These are phyloP conservation scores for Talaromyces pinophilus DNA, from an alignment of 2,329 filamentous ascomycete species.

Conservation along the genomic window DNA sequence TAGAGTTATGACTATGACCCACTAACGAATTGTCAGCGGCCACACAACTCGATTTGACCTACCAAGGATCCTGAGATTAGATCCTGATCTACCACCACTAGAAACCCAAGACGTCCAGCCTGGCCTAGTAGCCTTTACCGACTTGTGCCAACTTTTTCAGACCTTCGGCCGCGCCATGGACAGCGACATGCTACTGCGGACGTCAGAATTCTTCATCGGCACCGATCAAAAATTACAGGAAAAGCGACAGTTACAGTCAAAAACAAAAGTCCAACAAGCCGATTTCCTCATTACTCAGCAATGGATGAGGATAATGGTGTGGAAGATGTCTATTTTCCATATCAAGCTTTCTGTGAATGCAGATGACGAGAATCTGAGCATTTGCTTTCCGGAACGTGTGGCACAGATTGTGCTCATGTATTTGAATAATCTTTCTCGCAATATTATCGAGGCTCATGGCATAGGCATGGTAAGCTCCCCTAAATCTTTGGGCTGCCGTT, in stretches of 20 bases:
- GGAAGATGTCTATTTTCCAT: slow-evolving; percentile 23
- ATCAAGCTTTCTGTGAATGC: slow-evolving; percentile 22
- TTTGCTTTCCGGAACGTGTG: slow-evolving; percentile 20
- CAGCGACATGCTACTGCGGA: slow-evolving; percentile 15
- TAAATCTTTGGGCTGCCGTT: no score
- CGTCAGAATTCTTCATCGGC: slow-evolving; percentile 17
- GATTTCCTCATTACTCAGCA: slow-evolving; percentile 24
- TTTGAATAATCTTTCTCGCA: slow-evolving; percentile 21
- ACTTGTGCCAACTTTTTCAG: slow-evolving; percentile 22
- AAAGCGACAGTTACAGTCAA: slow-evolving; percentile 20
- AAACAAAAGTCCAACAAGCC: slow-evolving; percentile 20
- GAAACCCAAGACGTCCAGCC: slow-evolving; percentile 19
- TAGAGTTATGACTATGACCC: neutral
- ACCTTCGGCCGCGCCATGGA: slow-evolving; percentile 23
- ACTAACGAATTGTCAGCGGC: slow-evolving; percentile 15
- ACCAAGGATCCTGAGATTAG: slow-evolving; percentile 17
- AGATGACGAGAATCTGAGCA: slow-evolving; percentile 21
- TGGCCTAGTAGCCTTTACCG: slow-evolving; percentile 21
- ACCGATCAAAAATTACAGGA: slow-evolving; percentile 16
- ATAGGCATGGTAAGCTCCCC: slow-evolving; percentile 20
- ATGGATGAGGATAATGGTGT: slow-evolving; percentile 23
- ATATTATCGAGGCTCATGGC: slow-evolving; percentile 23
- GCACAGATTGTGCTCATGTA: slow-evolving; percentile 20
- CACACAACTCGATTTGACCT: slow-evolving; percentile 23
- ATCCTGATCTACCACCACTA: slow-evolving; percentile 19